Conservation (phyloP, 164 flowering plant genomes). For the Stephania cephalantha region DNA sequence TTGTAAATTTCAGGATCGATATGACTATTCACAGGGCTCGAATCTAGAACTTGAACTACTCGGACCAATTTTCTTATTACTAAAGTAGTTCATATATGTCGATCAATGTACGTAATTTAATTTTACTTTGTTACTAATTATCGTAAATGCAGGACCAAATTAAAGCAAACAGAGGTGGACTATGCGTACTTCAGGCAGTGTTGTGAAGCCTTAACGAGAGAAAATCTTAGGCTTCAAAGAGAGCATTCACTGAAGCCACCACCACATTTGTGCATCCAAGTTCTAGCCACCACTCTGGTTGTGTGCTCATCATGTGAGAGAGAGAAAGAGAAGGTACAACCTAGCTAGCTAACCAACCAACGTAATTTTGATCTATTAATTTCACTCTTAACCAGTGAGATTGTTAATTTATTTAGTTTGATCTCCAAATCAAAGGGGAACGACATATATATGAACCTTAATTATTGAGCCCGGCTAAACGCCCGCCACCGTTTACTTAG, state of each 20-base stretch:
- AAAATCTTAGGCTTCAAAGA: too few species aligned
- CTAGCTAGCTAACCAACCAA: background rate
- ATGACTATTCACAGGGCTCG: too few species aligned
- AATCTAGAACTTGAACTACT: too few species aligned
- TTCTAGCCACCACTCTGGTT: background rate
- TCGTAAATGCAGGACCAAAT: background rate
- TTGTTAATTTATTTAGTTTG: background rate
- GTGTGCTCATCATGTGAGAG: background rate
- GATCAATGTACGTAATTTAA: too few species aligned
- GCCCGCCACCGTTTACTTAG: too few species aligned
- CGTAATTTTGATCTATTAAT: background rate
- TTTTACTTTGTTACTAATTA: background rate
- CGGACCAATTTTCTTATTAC: too few species aligned
- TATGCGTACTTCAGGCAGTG: background rate
- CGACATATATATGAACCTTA: too few species aligned
- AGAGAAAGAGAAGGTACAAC: background rate
- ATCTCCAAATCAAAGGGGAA: background rate
- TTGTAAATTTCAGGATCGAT: too few species aligned
- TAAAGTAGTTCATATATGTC: too few species aligned
- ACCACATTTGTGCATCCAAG: background rate
- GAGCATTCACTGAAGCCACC: background rate
- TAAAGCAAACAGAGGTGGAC: conserved; percentile 5
- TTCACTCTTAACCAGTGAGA: background rate
- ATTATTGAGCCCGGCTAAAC: too few species aligned
- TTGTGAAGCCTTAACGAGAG: too few species aligned